These are phyloP conservation scores for Diutina sp. DNA, from an alignment of 1,139 yeast species.

Conservation along the genomic window DNA sequence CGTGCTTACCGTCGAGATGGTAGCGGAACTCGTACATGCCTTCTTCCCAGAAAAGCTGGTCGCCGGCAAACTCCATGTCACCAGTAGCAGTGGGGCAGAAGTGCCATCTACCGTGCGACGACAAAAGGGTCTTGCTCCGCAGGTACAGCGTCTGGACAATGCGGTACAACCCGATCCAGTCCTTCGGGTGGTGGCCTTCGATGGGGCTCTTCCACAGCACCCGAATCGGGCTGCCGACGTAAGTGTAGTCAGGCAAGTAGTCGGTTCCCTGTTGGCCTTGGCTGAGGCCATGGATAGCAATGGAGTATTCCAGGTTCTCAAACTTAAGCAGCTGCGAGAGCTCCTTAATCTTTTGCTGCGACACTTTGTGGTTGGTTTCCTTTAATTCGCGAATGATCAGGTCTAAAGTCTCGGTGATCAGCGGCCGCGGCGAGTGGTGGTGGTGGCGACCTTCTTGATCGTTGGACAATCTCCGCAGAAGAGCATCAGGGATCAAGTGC, in stretches of 20 bases:
- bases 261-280: background rate
- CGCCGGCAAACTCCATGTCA: constrained; percentile 34
- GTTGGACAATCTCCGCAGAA: constrained; percentile 19
- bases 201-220: constrained; percentile 48
- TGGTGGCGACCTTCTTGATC: constrained; percentile 2
- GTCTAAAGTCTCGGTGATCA: constrained; percentile 27
- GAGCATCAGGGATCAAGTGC: constrained; percentile 30
- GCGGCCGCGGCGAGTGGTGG: constrained; percentile 3
- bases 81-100: constrained; percentile 39
- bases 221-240: constrained; percentile 41
- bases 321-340: constrained; percentile 28
- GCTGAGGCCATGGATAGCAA: constrained; percentile 14
- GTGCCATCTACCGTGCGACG: constrained; percentile 65
- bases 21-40: constrained; percentile 73
- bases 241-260: constrained; percentile 10
- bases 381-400: constrained; percentile 27
- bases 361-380: constrained; percentile 13
- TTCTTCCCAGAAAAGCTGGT: constrained; percentile 48
- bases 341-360: constrained; percentile 27
- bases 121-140: constrained; percentile 43
- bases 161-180: constrained; percentile 75
- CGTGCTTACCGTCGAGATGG: constrained; percentile 59
- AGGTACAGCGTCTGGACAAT: constrained; percentile 51
- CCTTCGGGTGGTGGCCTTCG: constrained; percentile 26
- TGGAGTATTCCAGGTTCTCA: constrained; percentile 23